Evolutionary conservation across 1,284 basidiomycete species (phyloP), one percentile per base, ranked within the genome.

Genomic region (Schizophyllum amplum): DNA sequence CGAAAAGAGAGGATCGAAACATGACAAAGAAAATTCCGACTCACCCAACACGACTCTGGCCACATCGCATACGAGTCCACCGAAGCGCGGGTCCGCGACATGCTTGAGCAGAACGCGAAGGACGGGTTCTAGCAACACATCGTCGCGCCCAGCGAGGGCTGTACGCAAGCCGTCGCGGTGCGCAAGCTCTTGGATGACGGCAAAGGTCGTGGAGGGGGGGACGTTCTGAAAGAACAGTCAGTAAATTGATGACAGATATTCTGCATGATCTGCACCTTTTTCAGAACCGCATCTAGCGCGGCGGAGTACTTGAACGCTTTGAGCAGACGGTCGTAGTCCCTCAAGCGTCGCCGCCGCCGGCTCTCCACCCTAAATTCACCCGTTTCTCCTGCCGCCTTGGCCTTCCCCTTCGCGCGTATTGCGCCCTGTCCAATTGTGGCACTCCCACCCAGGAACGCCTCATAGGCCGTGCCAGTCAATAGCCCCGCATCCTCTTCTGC

Each of bases 261-360:
- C 20, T 51, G 21, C 54, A 23, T 6, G 11, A 59, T 17, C 15
- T 62, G 51, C 63, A 92, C 92, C 78, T 92, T 92, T 64, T 83
- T 83, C 58, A 97, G 72, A 5, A 94, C 92, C 4, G 91, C 84
- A 70, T 98, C 95, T 47, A 99, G 74, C 1, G 97, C 97, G 52
- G 94, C 94, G 17, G 87, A 87, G 70, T 99, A 99, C 66, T 94
- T 92, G 81, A 99, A 99, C 26, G 77, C 79, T 71, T 98, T 98
- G 57, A 99, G 77, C 59, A 92, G 76, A 63, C 83, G 82, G 70
- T 99, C 97, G 72, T 42, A 42, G 33, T 9, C 33, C 33, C 33
- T 4, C 17, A 2, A 17, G 17, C 3, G 17, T 42, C 33, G 33
- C 3, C 33, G 3, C 7, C 33, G 7, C 33, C 33, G 7, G 33